Evolutionary conservation across 352 stramenopile species (phyloP), one percentile per base, ranked within the genome.

Genomic region (Globisporangium solare): DNA sequence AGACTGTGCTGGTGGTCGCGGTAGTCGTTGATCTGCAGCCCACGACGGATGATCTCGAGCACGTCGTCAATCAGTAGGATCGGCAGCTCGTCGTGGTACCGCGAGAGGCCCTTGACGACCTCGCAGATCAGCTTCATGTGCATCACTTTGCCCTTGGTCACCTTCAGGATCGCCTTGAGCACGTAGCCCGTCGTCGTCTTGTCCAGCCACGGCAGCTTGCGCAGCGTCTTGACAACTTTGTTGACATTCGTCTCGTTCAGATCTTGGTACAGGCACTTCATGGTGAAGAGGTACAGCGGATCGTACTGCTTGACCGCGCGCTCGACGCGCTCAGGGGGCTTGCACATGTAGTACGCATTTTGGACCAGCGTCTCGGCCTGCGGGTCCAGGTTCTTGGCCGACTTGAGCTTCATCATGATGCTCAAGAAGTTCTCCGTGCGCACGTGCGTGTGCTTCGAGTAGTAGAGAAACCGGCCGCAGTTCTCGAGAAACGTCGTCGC

Each of bases 401-500:
- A 91, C 61, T 97, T 98, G 7, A 98, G 81, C 58, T 95, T 94
- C 83, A 97, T 97, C 86, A 99, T 98, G 35, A 96, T 86, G 31
- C 92, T 85, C 53, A 99, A 83, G 52, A 97, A 89, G n/a, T 76
- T 85, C 14, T 82, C 79, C 21, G 96, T 89, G 49, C 92, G 89
- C 31, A 76, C 70, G 60, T 97, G 89, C 17, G 96, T 98, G 66
- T 97, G 89, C 63, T 97, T 95, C n/a, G 83, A 90, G 55, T 90
- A 93, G 68, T 97, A 98, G 21, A 99, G 71, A 52, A 98, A 99
- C 14, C 96, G 82, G 1, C 97, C 97, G 61, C 94, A 98, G 55
- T 87, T 95, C 72, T 99, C 97, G n/a, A 99, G 67, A 14, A 99
- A 81, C 21, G 87, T 92, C n/a, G 95, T 98, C 3, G 94, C 89